Percentiles rank a stretch among this genome's conserved stretches.
phyloP scores from a whole-genome alignment of 768 basidiomycete species.

The Boletus eberwhitei region DNA sequence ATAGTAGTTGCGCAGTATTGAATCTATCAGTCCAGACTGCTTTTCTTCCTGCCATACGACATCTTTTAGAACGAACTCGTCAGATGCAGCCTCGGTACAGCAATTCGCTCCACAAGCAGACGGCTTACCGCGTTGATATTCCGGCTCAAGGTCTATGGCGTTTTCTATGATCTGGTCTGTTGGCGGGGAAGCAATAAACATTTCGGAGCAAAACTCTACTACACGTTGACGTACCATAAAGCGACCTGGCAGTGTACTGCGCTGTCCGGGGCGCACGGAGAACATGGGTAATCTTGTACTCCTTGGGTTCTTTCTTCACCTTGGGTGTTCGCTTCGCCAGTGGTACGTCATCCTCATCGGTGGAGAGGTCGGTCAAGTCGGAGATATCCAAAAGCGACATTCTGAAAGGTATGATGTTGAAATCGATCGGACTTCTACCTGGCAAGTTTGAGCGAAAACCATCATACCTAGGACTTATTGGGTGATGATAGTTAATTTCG shows the following conservation, averaged over 20 bases:
- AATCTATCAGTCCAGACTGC: conserved; percentile 61
- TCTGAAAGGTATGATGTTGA: neutral
- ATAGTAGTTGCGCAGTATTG: conserved; percentile 59
- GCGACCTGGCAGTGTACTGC: conserved; percentile 40
- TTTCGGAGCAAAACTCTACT: neutral
- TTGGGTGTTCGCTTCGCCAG: conserved; percentile 21
- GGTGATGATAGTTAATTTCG: neutral
- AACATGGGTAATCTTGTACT: conserved; percentile 30
- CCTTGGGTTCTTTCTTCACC: conserved; percentile 24
- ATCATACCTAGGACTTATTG: neutral
- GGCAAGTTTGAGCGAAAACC: neutral
- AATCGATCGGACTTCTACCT: neutral
- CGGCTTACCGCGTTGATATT: conserved; percentile 58
- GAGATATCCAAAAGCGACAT: conserved; percentile 43
- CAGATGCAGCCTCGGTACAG: neutral
- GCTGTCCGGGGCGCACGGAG: conserved; percentile 39
- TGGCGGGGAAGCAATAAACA: neutral
- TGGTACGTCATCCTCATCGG: conserved; percentile 36
- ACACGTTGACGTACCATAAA: conserved; percentile 38
- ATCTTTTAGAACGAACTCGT: conserved; percentile 33
- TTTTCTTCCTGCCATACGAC: conserved; percentile 65
- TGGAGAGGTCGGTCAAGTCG: conserved; percentile 46
- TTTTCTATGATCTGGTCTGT: conserved; percentile 48
- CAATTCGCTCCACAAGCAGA: neutral
- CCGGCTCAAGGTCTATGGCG: conserved; percentile 55